Evolutionary conservation across 1,139 yeast species (phyloP).

Genomic region (Pichia sp.): DNA sequence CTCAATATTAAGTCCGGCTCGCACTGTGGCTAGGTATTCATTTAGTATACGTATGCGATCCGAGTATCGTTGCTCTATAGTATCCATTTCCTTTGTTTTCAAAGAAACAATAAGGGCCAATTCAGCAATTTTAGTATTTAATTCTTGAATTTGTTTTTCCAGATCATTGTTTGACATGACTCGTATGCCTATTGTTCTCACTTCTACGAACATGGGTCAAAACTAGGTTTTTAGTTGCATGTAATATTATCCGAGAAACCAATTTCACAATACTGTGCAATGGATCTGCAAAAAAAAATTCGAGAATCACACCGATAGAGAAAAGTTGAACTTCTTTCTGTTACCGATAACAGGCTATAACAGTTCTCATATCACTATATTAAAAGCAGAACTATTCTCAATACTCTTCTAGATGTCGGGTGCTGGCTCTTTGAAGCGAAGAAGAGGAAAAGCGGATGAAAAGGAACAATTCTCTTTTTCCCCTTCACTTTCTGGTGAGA

Average conservation of each 20-base stretch:
- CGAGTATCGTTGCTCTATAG: constrained; percentile 38
- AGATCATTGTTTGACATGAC: background rate
- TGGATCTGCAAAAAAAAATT: background rate
- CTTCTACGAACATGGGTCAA: background rate
- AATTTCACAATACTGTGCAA: background rate
- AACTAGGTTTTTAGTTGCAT: background rate
- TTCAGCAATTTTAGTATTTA: constrained; percentile 15
- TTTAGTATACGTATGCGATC: constrained; percentile 32
- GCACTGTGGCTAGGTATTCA: constrained; percentile 18
- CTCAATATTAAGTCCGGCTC: constrained; percentile 24
- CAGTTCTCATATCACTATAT: background rate
- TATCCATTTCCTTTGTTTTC: constrained; percentile 37
- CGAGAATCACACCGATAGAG: constrained; percentile 2
- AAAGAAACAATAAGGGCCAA: constrained; percentile 17
- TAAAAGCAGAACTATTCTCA: background rate
- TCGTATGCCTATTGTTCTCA: background rate
- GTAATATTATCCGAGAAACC: background rate
- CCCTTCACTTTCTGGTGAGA: background rate
- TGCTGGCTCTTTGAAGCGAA: background rate
- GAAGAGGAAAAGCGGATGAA: background rate
- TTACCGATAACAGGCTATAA: background rate
- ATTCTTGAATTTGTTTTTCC: constrained; percentile 26
- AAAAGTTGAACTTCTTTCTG: background rate
- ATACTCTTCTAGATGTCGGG: background rate
- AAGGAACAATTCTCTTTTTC: background rate